These are phyloP conservation scores for Lathyrus oleraceus DNA, from an alignment of 306 rosid genomes.

Conservation along the genomic window DNA sequence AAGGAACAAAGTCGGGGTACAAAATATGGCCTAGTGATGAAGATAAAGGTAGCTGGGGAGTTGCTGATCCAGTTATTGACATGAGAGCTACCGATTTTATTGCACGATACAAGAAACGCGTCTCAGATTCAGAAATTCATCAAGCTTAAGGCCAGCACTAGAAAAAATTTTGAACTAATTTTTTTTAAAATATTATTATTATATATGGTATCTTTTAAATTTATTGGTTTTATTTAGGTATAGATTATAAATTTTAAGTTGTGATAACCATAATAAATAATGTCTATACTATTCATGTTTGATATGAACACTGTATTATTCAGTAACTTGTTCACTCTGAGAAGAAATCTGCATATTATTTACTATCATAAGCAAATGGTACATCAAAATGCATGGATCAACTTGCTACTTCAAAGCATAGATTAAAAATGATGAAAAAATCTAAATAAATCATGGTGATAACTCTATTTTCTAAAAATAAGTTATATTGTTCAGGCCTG, in stretches of 20 bases:
- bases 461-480: too few species aligned
- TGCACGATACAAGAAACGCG: constrained; percentile 49
- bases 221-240: constrained; percentile 23
- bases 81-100: constrained; percentile 63
- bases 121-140: constrained; percentile 55
- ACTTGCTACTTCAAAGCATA: not conserved
- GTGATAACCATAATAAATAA: constrained; percentile 19
- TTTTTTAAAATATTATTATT: not conserved
- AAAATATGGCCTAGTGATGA: constrained; percentile 83
- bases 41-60: constrained; percentile 60
- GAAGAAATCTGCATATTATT: not conserved
- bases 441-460: too few species aligned
- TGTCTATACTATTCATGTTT: not conserved
- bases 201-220: not conserved
- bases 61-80: constrained; percentile 77
- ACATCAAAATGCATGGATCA: not conserved
- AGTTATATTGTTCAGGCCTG: too few species aligned
- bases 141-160: constrained; percentile 39
- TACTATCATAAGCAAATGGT: not conserved
- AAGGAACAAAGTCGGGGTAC: constrained; percentile 36
- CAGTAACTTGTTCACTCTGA: not conserved
- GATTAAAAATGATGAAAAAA: too few species aligned
- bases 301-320: not conserved
- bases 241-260: constrained; percentile 14
- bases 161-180: not conserved